Percentiles rank a stretch among this genome's conserved stretches.
These are phyloP conservation scores for Aspergillus affinis DNA, from an alignment of 495 filamentous ascomycete genomes.

Conservation along the genomic window DNA sequence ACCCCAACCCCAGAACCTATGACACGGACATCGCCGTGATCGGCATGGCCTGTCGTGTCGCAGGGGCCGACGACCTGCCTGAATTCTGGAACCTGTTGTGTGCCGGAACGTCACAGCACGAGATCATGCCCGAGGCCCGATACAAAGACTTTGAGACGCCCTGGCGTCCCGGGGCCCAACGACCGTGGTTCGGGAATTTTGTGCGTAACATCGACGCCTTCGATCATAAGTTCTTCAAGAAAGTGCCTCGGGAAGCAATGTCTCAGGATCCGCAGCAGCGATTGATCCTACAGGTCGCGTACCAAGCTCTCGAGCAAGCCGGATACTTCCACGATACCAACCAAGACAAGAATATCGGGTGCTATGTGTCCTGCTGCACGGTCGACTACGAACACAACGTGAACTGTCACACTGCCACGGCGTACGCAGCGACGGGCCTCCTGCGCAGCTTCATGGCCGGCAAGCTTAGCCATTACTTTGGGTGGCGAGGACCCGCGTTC, in stretches of 20 bases:
- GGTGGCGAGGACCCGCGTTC: conserved; percentile 49
- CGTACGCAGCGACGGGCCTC: conserved; percentile 38
- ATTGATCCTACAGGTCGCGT: conserved; percentile 46
- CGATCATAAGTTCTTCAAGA: conserved; percentile 56
- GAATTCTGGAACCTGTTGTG: conserved; percentile 47
- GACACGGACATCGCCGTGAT: conserved; percentile 50
- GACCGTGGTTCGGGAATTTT: conserved; percentile 50
- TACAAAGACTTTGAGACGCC: conserved; percentile 33
- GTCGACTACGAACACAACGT: conserved; percentile 44
- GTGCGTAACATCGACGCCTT: conserved; percentile 44
- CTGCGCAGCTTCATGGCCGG: conserved; percentile 39
- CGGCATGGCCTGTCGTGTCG: conserved; percentile 50
- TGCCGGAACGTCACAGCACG: conserved; percentile 43
- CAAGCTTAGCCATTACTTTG: conserved; percentile 43
- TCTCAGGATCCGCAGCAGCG: conserved; percentile 55
- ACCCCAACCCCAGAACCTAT: conserved; percentile 6
- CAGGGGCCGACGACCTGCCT: conserved; percentile 47
- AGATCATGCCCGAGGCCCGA: conserved; percentile 36
- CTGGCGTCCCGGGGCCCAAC: conserved; percentile 33
- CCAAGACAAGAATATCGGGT: conserved; percentile 27
- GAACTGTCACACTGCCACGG: conserved; percentile 30
- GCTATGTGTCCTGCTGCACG: conserved; percentile 32
- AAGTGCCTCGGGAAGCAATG: conserved; percentile 43
- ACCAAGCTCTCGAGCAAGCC: conserved; percentile 49
- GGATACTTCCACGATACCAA: conserved; percentile 34